Conservation (phyloP, 768 basidiomycete species). For the Suillus alpinus region DNA sequence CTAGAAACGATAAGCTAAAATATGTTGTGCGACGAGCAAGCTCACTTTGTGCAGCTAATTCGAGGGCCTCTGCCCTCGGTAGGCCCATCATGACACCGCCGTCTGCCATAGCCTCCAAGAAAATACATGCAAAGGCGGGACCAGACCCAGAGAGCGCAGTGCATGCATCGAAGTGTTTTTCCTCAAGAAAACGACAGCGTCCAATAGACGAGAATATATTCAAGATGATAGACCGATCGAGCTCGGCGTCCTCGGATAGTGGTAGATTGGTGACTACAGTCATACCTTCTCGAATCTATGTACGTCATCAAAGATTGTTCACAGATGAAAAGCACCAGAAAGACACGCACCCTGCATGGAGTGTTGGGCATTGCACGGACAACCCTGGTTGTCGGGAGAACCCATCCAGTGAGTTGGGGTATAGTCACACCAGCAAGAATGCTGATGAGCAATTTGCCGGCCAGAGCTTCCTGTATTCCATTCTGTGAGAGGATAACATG, state of each 20-base stretch:
- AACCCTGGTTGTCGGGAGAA: constrained; percentile 73
- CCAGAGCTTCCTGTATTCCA: constrained; percentile 81
- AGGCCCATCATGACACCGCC: constrained; percentile 99
- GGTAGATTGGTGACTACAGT: constrained; percentile 84
- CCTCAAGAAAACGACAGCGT: constrained; percentile 91
- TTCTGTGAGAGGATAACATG: constrained; percentile 64
- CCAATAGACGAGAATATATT: constrained; percentile 98
- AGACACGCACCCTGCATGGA: constrained; percentile 74
- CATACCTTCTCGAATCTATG: constrained; percentile 98
- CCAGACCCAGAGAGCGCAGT: constrained; percentile 96
- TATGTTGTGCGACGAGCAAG: constrained; percentile 6
- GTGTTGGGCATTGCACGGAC: constrained; percentile 99
- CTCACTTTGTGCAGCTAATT: constrained; percentile 93
- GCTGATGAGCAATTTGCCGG: constrained; percentile 90
- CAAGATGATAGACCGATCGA: constrained; percentile 71
- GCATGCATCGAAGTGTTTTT: constrained; percentile 98
- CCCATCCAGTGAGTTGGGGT: constrained; percentile 71
- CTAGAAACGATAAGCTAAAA: constrained; percentile 37
- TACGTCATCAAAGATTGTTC: not conserved
- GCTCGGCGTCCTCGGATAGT: constrained; percentile 42
- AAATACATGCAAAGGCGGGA: constrained; percentile 94
- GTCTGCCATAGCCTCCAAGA: constrained; percentile 98
- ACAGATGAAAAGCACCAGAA: not conserved
- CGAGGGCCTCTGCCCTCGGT: constrained; percentile 88
- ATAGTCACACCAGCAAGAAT: constrained; percentile 98